Evolutionary conservation across 2,329 filamentous ascomycete genomes (phyloP).

Genomic region (Fonsecaea nubica): DNA sequence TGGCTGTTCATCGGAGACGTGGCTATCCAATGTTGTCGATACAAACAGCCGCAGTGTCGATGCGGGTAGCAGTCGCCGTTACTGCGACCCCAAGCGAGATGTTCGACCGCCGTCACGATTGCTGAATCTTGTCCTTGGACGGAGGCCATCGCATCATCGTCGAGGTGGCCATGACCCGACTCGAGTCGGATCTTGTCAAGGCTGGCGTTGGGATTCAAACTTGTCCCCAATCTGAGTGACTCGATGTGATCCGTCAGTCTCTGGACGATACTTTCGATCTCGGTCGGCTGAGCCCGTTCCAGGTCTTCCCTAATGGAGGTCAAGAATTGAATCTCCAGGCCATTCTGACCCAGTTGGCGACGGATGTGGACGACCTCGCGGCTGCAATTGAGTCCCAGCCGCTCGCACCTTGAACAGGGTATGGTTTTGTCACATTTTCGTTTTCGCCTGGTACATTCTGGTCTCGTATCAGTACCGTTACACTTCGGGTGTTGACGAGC

Average conservation of each 20-base stretch:
- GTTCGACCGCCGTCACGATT: slow-evolving; percentile 46
- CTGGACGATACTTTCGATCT: background rate
- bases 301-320: slow-evolving; percentile 38
- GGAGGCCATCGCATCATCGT: background rate
- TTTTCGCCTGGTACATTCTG: slow-evolving; percentile 11
- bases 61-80: slow-evolving; percentile 47
- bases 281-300: slow-evolving; percentile 23
- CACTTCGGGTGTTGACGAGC: background rate
- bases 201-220: background rate
- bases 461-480: background rate
- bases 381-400: slow-evolving; percentile 3
- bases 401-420: slow-evolving; percentile 6
- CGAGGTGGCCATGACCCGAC: slow-evolving; percentile 20
- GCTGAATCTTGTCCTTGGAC: slow-evolving; percentile 38
- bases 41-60: slow-evolving; percentile 38
- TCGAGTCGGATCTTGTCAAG: background rate
- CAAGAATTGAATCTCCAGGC: slow-evolving; percentile 42
- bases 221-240: slow-evolving; percentile 37
- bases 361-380: slow-evolving; percentile 2
- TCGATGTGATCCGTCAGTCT: slow-evolving; percentile 39
- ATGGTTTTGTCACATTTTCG: slow-evolving; percentile 8
- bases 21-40: background rate
- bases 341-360: slow-evolving; percentile 34
- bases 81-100: slow-evolving; percentile 50
- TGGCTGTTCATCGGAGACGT: slow-evolving; percentile 4